These are phyloP conservation scores for Camellia sinensis DNA, from an alignment of 148 eudicot genomes.

Conservation along the genomic window DNA sequence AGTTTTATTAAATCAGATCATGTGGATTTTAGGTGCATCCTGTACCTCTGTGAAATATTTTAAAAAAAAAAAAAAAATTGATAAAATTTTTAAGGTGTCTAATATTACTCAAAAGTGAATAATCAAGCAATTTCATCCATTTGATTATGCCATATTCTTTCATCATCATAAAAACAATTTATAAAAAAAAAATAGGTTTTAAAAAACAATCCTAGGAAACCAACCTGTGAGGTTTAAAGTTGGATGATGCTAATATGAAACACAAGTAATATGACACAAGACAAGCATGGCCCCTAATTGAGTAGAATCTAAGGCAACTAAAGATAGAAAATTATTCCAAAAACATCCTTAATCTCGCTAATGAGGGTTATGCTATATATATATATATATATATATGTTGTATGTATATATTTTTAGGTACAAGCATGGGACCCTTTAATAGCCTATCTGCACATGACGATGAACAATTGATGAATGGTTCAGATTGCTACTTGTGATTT, in stretches of 20 bases:
- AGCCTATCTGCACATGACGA: neutral
- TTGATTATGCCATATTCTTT: neutral
- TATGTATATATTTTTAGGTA: neutral
- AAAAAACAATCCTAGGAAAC: constrained; percentile 11
- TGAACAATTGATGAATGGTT: neutral
- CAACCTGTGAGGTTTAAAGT: neutral
- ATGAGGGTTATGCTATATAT: neutral
- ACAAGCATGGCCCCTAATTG: constrained; percentile 5
- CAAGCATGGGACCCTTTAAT: neutral
- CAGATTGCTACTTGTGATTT: neutral
- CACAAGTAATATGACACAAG: neutral
- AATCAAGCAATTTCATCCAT: neutral
- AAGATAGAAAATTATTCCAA: neutral
- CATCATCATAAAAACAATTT: neutral
- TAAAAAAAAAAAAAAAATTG: no score
- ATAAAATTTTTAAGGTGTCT: no score
- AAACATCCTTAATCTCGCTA: neutral
- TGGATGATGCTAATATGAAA: neutral
- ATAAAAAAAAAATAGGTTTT: neutral
- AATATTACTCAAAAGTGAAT: neutral
- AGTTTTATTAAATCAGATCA: no score
- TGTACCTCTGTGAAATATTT: no score
- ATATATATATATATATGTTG: neutral
- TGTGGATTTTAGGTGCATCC: no score
- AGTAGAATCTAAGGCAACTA: constrained; percentile 15